Evolutionary conservation across 345 rosid species (phyloP), one percentile per base, ranked within the genome.

Genomic region (Stellera chamaejasme): DNA sequence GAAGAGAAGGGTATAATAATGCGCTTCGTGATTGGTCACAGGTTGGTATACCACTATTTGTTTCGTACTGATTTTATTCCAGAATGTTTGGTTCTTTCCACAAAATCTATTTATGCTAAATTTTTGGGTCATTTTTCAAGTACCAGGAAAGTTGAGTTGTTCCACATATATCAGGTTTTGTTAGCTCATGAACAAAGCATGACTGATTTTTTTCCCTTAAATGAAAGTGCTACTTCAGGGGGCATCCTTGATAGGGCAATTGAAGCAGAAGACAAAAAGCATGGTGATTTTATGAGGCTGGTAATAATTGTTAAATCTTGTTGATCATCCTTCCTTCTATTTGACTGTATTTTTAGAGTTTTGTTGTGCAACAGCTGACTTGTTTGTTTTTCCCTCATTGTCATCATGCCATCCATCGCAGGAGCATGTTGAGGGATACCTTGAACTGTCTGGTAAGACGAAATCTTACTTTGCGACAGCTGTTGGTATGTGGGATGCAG

Each of bases 351-450:
- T 11, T 11, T 43, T 6, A n/a, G 16, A 8, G 10, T 61, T 43
- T 16, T 23, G 32, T 6, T 50, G 2, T 19, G 32, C 14, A 26
- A 14, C 60, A 25, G 10, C 54, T 28, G 13, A 15, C 11, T 51
- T 44, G 5, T 12, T 0, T 28, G 16, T 46, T 58, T 32, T 8
- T 32, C 39, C 6, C 39, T 32, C 39, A 42, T 58, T 66, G 51
- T 45, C 52, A 43, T 42, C 1, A 32, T 32, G 36, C 36, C 0
- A 36, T 49, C 55, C 64, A 50, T 71, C 53, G 23, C 80, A 86
- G 99, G 97, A 93, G 12, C 97, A 93, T 52, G 91, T 86, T 55
- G 97, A 93, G 68, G 99, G 99, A 43, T 93, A 92, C 77, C 99
- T 92, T 48, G 99, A 92, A 66, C 62, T 92, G 69, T 92, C 99